These are phyloP conservation scores for Mycocentrospora acerina DNA, from an alignment of 2,329 filamentous ascomycete species.

Conservation along the genomic window DNA sequence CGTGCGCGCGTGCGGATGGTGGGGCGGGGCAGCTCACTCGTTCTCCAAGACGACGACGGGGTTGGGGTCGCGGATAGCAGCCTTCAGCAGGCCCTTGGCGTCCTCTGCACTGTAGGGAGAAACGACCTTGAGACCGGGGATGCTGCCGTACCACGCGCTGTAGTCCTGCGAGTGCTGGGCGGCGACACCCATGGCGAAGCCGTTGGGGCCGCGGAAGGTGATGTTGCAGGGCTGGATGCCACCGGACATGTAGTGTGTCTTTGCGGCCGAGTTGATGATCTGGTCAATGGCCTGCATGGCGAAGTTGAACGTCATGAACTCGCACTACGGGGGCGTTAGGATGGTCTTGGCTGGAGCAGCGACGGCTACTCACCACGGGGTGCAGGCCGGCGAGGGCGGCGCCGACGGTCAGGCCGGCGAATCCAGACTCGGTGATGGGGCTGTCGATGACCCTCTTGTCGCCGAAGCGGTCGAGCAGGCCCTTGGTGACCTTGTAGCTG, in stretches of 20 bases:
- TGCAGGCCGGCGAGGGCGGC: constrained; percentile 92
- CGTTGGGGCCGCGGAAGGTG: constrained; percentile 98
- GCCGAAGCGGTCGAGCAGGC: constrained; percentile 93
- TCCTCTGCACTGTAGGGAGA: constrained; percentile 96
- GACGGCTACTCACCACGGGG: constrained; percentile 70
- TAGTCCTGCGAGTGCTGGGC: constrained; percentile 99
- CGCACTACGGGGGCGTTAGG: constrained; percentile 62
- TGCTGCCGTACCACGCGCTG: constrained; percentile 97
- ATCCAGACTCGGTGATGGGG: constrained; percentile 96
- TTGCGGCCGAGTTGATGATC: constrained; percentile 97
- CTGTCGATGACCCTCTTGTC: constrained; percentile 97
- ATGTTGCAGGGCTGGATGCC: constrained; percentile 99
- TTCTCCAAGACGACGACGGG: constrained; percentile 73
- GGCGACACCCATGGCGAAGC: constrained; percentile 91
- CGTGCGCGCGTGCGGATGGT: not conserved
- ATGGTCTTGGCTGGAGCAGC: not conserved
- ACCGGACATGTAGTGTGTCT: constrained; percentile 99
- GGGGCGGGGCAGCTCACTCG: constrained; percentile 42
- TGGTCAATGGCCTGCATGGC: constrained; percentile 99
- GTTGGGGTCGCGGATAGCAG: constrained; percentile 97
- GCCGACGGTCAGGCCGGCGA: constrained; percentile 89
- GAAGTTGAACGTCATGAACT: constrained; percentile 99
- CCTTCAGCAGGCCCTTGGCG: constrained; percentile 96
- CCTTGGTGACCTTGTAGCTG: constrained; percentile 98
- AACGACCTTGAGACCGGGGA: constrained; percentile 96